phyloP scores from a whole-genome alignment of 2,329 filamentous ascomycete genomes.

The Calonectria crousiana region DNA sequence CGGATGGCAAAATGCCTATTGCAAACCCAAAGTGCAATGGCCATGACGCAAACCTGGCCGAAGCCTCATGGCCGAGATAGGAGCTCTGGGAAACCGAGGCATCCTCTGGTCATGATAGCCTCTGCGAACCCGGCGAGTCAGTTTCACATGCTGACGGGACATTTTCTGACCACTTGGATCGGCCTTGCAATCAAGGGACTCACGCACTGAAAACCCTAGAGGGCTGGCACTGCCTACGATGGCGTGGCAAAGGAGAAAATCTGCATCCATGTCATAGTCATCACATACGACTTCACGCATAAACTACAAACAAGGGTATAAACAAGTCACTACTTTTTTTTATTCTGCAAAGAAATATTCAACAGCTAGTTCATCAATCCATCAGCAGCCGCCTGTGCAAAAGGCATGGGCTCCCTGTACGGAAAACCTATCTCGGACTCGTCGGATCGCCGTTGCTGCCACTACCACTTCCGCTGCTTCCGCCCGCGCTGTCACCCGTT shows the following conservation, averaged over 20 bases:
- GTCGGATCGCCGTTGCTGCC: constrained; percentile 64
- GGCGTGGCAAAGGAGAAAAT: background rate
- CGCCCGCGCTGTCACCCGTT: constrained; percentile 51
- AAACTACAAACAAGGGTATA: constrained; percentile 8
- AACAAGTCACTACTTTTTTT: constrained; percentile 47
- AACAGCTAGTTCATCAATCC: constrained; percentile 35
- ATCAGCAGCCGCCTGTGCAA: constrained; percentile 20
- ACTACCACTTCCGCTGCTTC: constrained; percentile 62
- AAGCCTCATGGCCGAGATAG: background rate
- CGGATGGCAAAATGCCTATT: background rate
- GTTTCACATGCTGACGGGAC: background rate
- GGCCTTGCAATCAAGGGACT: background rate
- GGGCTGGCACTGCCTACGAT: background rate
- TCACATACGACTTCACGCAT: background rate
- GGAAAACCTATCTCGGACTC: constrained; percentile 54
- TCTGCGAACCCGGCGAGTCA: background rate
- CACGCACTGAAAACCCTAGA: background rate
- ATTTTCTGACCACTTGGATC: background rate
- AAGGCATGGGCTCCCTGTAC: constrained; percentile 7
- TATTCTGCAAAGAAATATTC: constrained; percentile 40
- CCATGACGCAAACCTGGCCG: background rate
- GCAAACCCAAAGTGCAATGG: background rate
- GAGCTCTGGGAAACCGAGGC: background rate
- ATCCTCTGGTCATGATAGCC: background rate
- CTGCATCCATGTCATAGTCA: background rate